Evolutionary conservation across 805 yeast genomes (phyloP).

Genomic region (Starmerella riodocensis): DNA sequence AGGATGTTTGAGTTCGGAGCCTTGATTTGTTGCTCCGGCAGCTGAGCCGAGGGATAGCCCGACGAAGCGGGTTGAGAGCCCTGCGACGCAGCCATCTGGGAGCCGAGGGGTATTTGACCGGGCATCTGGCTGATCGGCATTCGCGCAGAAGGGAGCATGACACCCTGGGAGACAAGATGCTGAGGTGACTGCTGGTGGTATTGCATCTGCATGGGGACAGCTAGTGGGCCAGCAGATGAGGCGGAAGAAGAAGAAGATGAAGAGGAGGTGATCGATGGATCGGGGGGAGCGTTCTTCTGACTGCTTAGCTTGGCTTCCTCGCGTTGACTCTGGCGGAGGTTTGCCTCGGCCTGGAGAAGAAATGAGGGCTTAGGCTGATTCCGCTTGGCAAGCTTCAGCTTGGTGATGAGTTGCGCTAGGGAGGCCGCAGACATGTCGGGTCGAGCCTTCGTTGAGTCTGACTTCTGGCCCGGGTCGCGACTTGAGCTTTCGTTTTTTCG

Average conservation of each 20-base stretch:
- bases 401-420: conserved; percentile 12
- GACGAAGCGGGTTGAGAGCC: neutral
- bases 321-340: conserved; percentile 6
- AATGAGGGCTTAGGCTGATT: conserved; percentile 12
- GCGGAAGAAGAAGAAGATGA: neutral
- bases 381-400: conserved; percentile 9
- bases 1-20: neutral
- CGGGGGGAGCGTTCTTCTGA: too few relatives aligned
- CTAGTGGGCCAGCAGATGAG: neutral
- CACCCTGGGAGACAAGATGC: neutral
- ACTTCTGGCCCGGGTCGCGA: conserved; percentile 1
- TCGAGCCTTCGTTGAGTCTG: conserved; percentile 2
- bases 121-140: neutral
- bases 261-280: neutral
- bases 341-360: conserved; percentile 16
- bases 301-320: neutral
- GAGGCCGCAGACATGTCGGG: conserved; percentile 12
- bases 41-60: neutral
- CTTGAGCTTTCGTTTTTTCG: conserved; percentile 14
- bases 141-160: too few relatives aligned
- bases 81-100: neutral
- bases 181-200: neutral
- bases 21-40: neutral
- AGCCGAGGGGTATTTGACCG: neutral
- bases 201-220: too few relatives aligned